These are phyloP conservation scores for Lunasporangiospora selenospora DNA, from an alignment of 192 early-diverging fungal species.

Conservation along the genomic window DNA sequence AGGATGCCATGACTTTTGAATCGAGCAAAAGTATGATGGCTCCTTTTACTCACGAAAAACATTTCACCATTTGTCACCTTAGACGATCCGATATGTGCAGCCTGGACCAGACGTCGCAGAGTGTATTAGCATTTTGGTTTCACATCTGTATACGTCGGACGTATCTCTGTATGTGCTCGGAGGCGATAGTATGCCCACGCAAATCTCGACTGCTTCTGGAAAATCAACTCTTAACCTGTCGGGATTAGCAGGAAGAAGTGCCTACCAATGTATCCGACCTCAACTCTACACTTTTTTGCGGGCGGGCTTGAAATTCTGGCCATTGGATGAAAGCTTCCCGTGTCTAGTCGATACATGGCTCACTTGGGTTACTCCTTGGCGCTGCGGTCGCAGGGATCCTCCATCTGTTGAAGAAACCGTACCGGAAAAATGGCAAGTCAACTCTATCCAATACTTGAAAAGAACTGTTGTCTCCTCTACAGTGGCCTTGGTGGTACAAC, in stretches of 20 bases:
- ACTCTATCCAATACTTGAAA: too few species aligned
- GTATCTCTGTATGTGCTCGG: constrained; percentile 32
- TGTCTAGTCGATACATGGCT: constrained; percentile 31
- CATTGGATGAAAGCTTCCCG: constrained; percentile 33
- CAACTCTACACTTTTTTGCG: constrained; percentile 32
- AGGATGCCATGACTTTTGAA: neutral
- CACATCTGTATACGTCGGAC: constrained; percentile 22
- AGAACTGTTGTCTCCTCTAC: too few species aligned
- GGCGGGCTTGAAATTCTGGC: constrained; percentile 30
- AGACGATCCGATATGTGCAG: constrained; percentile 39
- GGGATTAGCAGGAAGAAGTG: constrained; percentile 38
- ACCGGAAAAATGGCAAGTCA: constrained; percentile 33
- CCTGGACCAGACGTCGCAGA: constrained; percentile 34
- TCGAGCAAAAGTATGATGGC: too few species aligned
- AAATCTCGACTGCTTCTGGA: constrained; percentile 14
- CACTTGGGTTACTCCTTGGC: constrained; percentile 44
- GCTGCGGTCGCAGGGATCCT: constrained; percentile 33
- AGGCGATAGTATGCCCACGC: constrained; percentile 25
- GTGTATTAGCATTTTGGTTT: constrained; percentile 22
- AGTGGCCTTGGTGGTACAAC: too few species aligned
- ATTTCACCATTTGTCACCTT: too few species aligned
- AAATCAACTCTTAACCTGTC: constrained; percentile 24
- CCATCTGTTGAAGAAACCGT: constrained; percentile 19
- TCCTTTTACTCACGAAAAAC: too few species aligned
- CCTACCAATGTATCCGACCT: constrained; percentile 39